Evolutionary conservation across 345 rosid species (phyloP), one percentile per base, ranked within the genome.

Genomic region (Aurinia saxatilis): DNA sequence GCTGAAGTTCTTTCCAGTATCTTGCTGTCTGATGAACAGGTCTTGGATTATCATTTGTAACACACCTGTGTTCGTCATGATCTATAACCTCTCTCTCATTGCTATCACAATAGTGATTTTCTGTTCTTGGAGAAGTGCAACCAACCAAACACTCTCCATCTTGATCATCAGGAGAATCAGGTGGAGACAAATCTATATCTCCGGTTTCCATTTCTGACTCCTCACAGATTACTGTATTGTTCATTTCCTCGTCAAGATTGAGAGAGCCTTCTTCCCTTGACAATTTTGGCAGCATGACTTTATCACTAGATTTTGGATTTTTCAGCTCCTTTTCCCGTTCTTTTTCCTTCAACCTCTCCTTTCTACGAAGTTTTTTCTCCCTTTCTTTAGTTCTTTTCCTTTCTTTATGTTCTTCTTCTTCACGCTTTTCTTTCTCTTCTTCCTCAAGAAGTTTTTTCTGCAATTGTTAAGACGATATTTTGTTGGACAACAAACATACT

Each of bases 371-470:
- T 72, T 93, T 93, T 75, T 90, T 93, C 79, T 85, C 96, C 66
- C 85, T 80, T 70, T 92, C 98, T 77, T 87, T 92, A 45, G 78
- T 75, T 81, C 85, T 85, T 79, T 80, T 86, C 76, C 93, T 79
- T 77, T 87, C 96, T 75, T 79, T 92, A 16, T 91, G 88, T 25
- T 89, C 93, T 74, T 92, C 97, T 75, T 92, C 98, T 65, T 89
- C 97, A 66, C 81, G 91, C 72, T 89, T 89, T 79, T 92, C 98
- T 65, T 77, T 82, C 76, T 92, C 98, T 75, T 92, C 98, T 80
- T 92, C 98, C 72, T 92, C 95, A 25, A 92, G 89, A 78, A 92
- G 95, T 78, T 83, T 89, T 65, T 60, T 78, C 96, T 91, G 83
- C 58, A 63, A 49, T 37, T 38, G 61, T 70, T 29, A 53, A 59